Base-by-base conservation (phyloP, 192 early-diverging fungal genomes). In the Linderina pennispora region DNA sequence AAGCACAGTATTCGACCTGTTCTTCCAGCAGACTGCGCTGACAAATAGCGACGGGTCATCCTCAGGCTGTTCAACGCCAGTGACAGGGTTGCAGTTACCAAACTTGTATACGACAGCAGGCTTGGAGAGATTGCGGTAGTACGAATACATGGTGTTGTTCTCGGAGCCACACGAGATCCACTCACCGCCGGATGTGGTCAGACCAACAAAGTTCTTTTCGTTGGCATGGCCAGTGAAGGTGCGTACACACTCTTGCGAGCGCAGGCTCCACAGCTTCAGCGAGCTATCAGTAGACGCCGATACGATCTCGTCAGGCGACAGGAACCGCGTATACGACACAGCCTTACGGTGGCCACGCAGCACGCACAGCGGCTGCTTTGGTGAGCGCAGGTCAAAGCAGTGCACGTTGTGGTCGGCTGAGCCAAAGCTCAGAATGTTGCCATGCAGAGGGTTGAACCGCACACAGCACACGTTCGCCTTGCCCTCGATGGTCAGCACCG, bases 121-220 rank as follows among this genome's bases (percentile, higher is more conserved):
- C 21, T 79, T 72, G 32, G 79, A 76, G 34, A 90, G 63, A 32
- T 76, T 71, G 28, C 77, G 78, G 70, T 89, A 84, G 53, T 98
- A 98, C 0, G 85, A 80, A 52, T 86, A 93, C 13, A 93, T 79
- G 3, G 82, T 80, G 66, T 98, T 94, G 38, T 85, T 90, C 65
- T 98, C 95, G 56, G 88, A 91, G 19, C 95, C 95, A 55, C 91
- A 94, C 0, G 89, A 72, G 50, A 98, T 89, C 80, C 89, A 92
- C 38, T 95, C 89, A 11, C 74, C 74, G 8, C 45, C 59, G 40
- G 83, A 83, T 5, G 84, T 76, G 19, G 82, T 85, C 46, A 98
- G 71, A 2, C 95, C 95, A 4, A 96, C 95, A 90, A 98, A 98
- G 72, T 96, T 96, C 73, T 90, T 92, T 53, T 94, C 91, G 52